These are phyloP conservation scores for Protomyces inouyei DNA, from an alignment of 1,139 yeast species.

Conservation along the genomic window DNA sequence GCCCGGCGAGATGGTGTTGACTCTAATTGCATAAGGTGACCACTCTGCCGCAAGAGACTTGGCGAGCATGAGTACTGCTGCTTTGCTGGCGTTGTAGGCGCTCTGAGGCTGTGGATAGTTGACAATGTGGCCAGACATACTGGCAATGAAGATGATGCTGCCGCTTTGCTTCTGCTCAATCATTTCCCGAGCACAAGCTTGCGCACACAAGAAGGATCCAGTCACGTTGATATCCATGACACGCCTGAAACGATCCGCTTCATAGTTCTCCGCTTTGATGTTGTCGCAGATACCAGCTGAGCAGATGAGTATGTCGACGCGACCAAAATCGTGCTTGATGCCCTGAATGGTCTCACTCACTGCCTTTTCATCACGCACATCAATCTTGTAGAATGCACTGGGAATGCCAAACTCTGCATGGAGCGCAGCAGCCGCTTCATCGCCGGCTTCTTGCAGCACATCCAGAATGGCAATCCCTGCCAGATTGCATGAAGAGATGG, in stretches of 20 bases:
- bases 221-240: constrained; percentile 67
- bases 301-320: constrained; percentile 59
- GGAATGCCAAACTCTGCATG: constrained; percentile 22
- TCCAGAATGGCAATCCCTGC: constrained; percentile 53
- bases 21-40: constrained; percentile 73
- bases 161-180: constrained; percentile 61
- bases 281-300: constrained; percentile 49
- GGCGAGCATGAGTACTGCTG: constrained; percentile 44
- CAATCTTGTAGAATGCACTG: constrained; percentile 21
- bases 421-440: constrained; percentile 22
- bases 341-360: constrained; percentile 26
- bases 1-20: constrained; percentile 76
- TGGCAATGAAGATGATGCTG: constrained; percentile 75
- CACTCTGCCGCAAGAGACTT: constrained; percentile 80
- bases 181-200: constrained; percentile 65
- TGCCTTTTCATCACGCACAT: constrained; percentile 26
- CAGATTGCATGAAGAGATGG: constrained; percentile 75
- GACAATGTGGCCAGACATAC: constrained; percentile 86
- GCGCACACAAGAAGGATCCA: constrained; percentile 74
- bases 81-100: constrained; percentile 41
- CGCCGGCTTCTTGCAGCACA: constrained; percentile 24
- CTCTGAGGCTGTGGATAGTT: constrained; percentile 86
- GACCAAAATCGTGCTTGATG: constrained; percentile 44
- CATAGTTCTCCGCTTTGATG: constrained; percentile 58
- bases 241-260: constrained; percentile 61